Evolutionary conservation across 1,284 basidiomycete genomes (phyloP).

Genomic region (Singerocomus inundabilis): DNA sequence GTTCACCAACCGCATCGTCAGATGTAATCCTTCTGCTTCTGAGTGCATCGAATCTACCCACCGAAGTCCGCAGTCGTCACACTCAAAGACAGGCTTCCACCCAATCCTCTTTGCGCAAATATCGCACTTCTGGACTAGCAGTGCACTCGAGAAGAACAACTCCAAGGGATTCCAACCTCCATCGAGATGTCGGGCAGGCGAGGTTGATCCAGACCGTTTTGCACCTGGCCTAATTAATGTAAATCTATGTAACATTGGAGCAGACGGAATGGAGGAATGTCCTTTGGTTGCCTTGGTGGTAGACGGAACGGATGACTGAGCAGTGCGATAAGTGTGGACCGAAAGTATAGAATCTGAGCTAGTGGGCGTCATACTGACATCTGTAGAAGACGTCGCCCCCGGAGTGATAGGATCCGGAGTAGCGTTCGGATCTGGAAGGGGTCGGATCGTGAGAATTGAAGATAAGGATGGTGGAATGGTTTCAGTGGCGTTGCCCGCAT

Average conservation of each 20-base stretch:
- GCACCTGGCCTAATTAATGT: conserved; percentile 77
- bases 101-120: conserved; percentile 80
- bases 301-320: conserved; percentile 51
- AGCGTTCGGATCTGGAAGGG: conserved; percentile 49
- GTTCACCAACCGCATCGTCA: conserved; percentile 14
- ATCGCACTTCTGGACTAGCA: conserved; percentile 75
- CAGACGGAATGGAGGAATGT: conserved; percentile 58
- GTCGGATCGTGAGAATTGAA: conserved; percentile 70
- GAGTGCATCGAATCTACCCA: conserved; percentile 17
- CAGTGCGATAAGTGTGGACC: conserved; percentile 68
- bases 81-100: conserved; percentile 81
- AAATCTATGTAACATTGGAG: conserved; percentile 76
- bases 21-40: conserved; percentile 16
- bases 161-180: conserved; percentile 73
- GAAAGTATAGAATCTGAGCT: conserved; percentile 51
- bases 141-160: conserved; percentile 68
- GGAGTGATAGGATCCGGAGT: conserved; percentile 36
- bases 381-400: conserved; percentile 30
- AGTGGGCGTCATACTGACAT: conserved; percentile 27
- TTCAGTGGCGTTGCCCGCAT: conserved; percentile 39
- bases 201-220: conserved; percentile 42
- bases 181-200: conserved; percentile 34
- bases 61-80: conserved; percentile 71
- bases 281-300: conserved; percentile 69
- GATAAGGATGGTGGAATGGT: conserved; percentile 58